Percentiles rank a stretch among this genome's conserved stretches.
These are phyloP conservation scores for Theobroma cacao DNA, from an alignment of 345 rosid species.

Conservation along the genomic window DNA sequence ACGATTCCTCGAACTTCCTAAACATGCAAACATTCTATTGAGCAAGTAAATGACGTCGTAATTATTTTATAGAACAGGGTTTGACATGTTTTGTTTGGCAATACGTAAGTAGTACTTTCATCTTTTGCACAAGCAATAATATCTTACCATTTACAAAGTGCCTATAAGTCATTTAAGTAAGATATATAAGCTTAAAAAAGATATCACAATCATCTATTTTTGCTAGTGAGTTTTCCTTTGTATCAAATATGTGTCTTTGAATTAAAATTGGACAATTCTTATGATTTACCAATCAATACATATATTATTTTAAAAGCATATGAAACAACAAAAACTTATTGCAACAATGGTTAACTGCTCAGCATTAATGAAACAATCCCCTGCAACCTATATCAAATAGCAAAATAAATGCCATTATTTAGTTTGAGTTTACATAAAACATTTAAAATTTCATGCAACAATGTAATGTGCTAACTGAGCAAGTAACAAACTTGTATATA, in stretches of 20 bases:
- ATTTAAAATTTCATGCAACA: background rate
- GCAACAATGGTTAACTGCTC: slow-evolving; percentile 82
- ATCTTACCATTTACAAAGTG: slow-evolving; percentile 86
- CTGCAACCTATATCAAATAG: slow-evolving; percentile 50
- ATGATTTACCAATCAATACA: background rate
- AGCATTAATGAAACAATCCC: slow-evolving; percentile 57
- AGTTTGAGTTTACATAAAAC: slow-evolving; percentile 6
- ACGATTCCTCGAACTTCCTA: no score
- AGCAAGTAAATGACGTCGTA: no score
- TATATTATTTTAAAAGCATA: background rate
- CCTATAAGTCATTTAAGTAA: slow-evolving; percentile 45
- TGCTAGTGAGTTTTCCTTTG: background rate
- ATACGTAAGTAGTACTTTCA: slow-evolving; percentile 88
- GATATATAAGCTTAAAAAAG: background rate
- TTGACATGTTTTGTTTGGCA: slow-evolving; percentile 83
- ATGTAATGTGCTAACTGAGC: background rate
- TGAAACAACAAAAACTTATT: slow-evolving; percentile 42
- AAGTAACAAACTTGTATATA: slow-evolving; percentile 63
- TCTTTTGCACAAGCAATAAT: slow-evolving; percentile 74
- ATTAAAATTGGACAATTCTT: background rate
- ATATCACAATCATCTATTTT: background rate
- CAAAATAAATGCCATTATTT: slow-evolving; percentile 18
- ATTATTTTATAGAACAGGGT: no score
- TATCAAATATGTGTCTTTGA: background rate
- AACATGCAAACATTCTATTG: no score